Evolutionary conservation across 805 yeast species (phyloP).

Genomic region (Saccharomycopsis sp.): DNA sequence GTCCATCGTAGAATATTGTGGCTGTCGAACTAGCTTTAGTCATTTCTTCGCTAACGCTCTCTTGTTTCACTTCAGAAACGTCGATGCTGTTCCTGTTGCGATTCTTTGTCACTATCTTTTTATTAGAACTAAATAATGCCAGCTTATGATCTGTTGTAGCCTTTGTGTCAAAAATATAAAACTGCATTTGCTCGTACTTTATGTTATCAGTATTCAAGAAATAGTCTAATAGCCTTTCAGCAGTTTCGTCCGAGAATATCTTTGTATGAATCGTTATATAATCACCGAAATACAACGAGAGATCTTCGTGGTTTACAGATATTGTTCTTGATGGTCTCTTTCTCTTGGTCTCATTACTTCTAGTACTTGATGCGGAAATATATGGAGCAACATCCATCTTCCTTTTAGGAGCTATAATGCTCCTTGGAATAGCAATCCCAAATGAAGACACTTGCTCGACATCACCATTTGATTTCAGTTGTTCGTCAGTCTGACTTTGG

Average conservation of each 20-base stretch:
- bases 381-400: no score
- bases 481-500: no score
- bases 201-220: constrained; percentile 35
- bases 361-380: no score
- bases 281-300: constrained; percentile 30
- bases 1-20: not conserved
- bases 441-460: constrained; percentile 4
- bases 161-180: constrained; percentile 55
- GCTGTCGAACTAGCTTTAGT: no score
- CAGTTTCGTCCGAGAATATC: constrained; percentile 45
- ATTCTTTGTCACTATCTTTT: no score
- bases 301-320: constrained; percentile 11
- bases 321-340: constrained; percentile 37
- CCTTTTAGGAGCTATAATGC: constrained; percentile 22
- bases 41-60: no score
- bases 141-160: constrained; percentile 52
- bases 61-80: no score
- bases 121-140: constrained; percentile 34
- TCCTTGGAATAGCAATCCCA: constrained; percentile 21
- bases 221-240: constrained; percentile 38
- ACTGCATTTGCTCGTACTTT: constrained; percentile 38
- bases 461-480: not conserved
- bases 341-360: constrained; percentile 33
- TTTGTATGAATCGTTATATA: constrained; percentile 44
- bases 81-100: no score